Evolutionary conservation across 2,329 filamentous ascomycete species (phyloP), one percentile per base, ranked within the genome.

Genomic region (Sphaerulina vaccinii): DNA sequence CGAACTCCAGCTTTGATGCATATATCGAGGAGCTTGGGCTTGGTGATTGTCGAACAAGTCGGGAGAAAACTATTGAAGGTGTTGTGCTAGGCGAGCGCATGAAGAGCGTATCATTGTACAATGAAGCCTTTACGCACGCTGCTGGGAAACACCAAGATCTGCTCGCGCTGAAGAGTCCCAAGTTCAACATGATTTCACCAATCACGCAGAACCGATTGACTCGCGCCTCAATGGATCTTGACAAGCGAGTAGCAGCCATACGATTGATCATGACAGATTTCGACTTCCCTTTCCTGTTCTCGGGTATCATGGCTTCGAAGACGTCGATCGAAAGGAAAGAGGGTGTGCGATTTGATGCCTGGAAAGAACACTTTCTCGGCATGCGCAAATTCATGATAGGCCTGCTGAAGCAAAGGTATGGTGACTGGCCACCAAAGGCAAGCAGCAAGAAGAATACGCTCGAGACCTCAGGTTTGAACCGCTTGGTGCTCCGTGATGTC

Each of bases 361-460:
- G 93, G 92, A 87, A 82, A 63, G 76, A 77, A 15, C 80, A 85
- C 2, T 97, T 92, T 67, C 73, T 80, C 53, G 83, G 81, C 50
- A 90, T 91, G 77, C 81, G 89, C 33, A 82, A 83, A 33, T 89
- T 90, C 66, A 80, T 86, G 15, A 75, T 90, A 44, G 75, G 78
- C 57, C 85, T 90, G 68, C 95, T 85, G 65, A 83, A 84, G 57
- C 70, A 78, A 43, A 78, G 80, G 40, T 86, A 85, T 63, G 85
- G 85, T n/a, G 79, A 83, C 23, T 88, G 92, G 92, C 91, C 93
- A 2, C 92, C 93, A 7, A 95, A 93, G 69, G 90, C 90, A 1
- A 87, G 81, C 63, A 92, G 85, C 62, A 95, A 95, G 78, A 96
- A 95, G 79, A 95, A 96, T 66, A 81, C 85, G 1, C 89, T 96